Evolutionary conservation across 2,329 filamentous ascomycete genomes (phyloP).

Genomic region (Penicillium sp.): DNA sequence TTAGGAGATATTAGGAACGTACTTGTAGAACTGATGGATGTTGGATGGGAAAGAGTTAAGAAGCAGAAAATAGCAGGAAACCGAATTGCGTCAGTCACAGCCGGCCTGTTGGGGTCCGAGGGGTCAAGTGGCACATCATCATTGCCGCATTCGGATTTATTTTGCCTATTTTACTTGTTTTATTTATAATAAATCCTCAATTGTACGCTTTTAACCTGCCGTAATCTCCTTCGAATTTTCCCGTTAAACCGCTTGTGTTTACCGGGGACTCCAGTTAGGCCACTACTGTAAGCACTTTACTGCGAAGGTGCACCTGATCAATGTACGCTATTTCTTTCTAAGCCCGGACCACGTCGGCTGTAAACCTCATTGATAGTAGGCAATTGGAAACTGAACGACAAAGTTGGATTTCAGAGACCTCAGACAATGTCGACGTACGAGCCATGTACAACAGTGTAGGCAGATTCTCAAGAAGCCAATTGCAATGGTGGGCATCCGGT

Average conservation of each 20-base stretch:
- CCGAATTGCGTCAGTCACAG: slow-evolving; percentile 20
- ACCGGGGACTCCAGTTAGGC: not conserved
- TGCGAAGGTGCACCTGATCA: not conserved
- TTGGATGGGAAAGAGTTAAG: slow-evolving; percentile 13
- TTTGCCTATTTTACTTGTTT: not conserved
- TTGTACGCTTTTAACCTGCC: not conserved
- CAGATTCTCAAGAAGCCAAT: not conserved
- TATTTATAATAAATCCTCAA: not conserved
- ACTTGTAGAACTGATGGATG: not conserved
- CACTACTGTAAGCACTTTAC: too few relatives aligned
- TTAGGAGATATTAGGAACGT: not conserved
- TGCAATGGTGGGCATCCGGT: not conserved
- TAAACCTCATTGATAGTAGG: not conserved
- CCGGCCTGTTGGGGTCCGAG: slow-evolving; percentile 32
- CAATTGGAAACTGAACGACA: slow-evolving; percentile 4
- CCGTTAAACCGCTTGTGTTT: not conserved
- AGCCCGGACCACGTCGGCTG: not conserved
- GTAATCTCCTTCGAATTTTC: not conserved
- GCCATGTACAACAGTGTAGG: not conserved
- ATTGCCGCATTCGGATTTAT: slow-evolving; percentile 23
- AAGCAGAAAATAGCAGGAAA: slow-evolving; percentile 8
- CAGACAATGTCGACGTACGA: not conserved
- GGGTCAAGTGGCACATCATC: slow-evolving; percentile 32
- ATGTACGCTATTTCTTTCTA: slow-evolving; percentile 3
- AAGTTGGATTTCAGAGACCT: not conserved